These are phyloP conservation scores for Daedaleopsis nitida DNA, from an alignment of 768 basidiomycete species.

Conservation along the genomic window DNA sequence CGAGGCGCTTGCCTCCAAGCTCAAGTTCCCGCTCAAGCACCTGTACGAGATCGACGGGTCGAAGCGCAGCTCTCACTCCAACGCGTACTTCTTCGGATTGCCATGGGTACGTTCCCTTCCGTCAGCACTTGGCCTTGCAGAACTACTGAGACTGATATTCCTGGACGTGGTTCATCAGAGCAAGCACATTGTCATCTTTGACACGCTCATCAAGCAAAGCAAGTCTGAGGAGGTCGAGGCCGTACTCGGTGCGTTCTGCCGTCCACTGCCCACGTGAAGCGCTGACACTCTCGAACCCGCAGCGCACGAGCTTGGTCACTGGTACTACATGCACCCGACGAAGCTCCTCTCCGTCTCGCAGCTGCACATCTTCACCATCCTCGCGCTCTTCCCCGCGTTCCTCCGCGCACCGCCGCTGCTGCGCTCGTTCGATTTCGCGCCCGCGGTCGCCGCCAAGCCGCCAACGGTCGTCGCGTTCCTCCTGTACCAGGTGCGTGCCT, in stretches of 20 bases:
- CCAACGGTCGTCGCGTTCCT: constrained; percentile 87
- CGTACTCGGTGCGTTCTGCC: constrained; percentile 60
- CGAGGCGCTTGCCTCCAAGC: constrained; percentile 72
- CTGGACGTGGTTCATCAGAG: constrained; percentile 44
- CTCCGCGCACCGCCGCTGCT: constrained; percentile 78
- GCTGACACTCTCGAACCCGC: constrained; percentile 1
- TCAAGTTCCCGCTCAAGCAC: constrained; percentile 93
- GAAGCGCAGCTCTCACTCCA: constrained; percentile 92
- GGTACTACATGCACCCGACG: constrained; percentile 89
- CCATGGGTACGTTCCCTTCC: constrained; percentile 67
- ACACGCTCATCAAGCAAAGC: constrained; percentile 92
- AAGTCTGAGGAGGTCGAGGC: constrained; percentile 94
- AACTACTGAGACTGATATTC: background rate
- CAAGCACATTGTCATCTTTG: constrained; percentile 96
- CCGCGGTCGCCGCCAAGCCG: constrained; percentile 59
- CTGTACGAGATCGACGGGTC: constrained; percentile 97
- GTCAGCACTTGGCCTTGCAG: background rate
- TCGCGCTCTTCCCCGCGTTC: constrained; percentile 90
- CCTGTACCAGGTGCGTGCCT: constrained; percentile 65
- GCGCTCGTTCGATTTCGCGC: constrained; percentile 78
- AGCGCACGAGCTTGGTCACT: constrained; percentile 97
- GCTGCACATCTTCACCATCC: constrained; percentile 83
- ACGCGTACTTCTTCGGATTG: constrained; percentile 98
- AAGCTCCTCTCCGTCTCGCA: constrained; percentile 88
- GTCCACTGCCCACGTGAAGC: background rate